A percentile compares a stretch with the other conserved stretches of the same genome.
Conservation (phyloP, 2,329 filamentous ascomycete species). For the Harringtonia lauricola region DNA sequence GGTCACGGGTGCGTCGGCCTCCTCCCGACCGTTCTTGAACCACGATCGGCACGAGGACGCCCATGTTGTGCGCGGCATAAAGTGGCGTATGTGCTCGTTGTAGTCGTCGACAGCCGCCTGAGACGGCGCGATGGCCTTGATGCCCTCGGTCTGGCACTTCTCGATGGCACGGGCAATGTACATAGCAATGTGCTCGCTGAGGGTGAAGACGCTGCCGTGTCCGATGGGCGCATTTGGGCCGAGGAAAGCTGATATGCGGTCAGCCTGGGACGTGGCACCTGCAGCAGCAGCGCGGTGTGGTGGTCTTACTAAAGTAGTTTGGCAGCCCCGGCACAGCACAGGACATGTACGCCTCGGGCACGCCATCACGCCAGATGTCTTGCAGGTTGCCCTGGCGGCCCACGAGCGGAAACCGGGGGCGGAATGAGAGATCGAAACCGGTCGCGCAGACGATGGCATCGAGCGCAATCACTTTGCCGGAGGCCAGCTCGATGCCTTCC, state of each 20-base stretch:
- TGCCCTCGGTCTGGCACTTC: conserved; percentile 39
- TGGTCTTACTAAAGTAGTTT: conserved; percentile 40
- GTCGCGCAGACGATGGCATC: conserved; percentile 49
- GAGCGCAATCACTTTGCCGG: conserved; percentile 36
- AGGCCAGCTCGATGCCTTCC: conserved; percentile 34
- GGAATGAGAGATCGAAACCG: conserved; percentile 43
- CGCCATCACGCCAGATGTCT: conserved; percentile 30
- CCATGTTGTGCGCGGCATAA: conserved; percentile 45
- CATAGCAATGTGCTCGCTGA: conserved; percentile 38
- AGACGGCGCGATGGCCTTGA: conserved; percentile 33
- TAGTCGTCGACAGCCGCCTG: conserved; percentile 38
- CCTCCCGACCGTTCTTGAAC: conserved; percentile 34
- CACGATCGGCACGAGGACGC: conserved; percentile 34
- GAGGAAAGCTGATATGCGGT: conserved; percentile 30
- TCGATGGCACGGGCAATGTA: conserved; percentile 37
- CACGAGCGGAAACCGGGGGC: conserved; percentile 37
- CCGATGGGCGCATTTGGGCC: conserved; percentile 41
- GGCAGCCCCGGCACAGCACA: conserved; percentile 39
- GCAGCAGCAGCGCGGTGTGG: not conserved
- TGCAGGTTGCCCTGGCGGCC: conserved; percentile 39
- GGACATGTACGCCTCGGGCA: conserved; percentile 41
- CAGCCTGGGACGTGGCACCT: not conserved
- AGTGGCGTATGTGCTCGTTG: conserved; percentile 33
- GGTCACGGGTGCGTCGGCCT: conserved; percentile 32
- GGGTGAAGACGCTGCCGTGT: conserved; percentile 39